Percentiles rank a stretch among this genome's conserved stretches.
Conservation (phyloP, 441 rosid genomes). For the Adansonia rubrostipa region DNA sequence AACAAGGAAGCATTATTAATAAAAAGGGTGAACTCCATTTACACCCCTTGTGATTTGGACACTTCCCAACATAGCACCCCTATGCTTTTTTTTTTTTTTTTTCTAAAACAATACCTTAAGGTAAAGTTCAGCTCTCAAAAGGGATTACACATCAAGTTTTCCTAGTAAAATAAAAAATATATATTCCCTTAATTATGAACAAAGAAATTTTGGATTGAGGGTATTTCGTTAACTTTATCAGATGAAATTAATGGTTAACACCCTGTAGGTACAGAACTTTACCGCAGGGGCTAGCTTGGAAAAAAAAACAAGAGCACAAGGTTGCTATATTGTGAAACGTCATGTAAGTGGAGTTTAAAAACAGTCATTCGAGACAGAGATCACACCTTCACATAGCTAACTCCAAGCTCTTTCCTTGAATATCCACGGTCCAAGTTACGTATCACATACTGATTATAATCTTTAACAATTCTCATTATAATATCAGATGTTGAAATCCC, state of each 20-base stretch:
- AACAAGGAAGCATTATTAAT: neutral
- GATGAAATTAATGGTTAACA: too few relatives aligned
- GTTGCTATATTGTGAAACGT: too few relatives aligned
- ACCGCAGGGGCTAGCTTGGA: too few relatives aligned
- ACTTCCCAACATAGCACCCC: neutral
- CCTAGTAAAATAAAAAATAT: too few relatives aligned
- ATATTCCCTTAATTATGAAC: too few relatives aligned
- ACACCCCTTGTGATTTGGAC: neutral
- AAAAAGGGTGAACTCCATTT: neutral
- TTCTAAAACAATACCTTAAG: neutral
- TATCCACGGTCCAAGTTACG: conserved; percentile 88
- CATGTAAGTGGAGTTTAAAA: neutral
- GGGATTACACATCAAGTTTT: neutral
- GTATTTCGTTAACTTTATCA: too few relatives aligned
- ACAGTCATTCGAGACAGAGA: neutral
- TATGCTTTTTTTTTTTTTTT: neutral
- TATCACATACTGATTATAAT: conserved; percentile 83
- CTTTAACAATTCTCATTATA: conserved; percentile 88
- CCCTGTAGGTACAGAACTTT: too few relatives aligned
- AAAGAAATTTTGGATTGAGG: too few relatives aligned
- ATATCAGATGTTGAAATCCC: conserved; percentile 90
- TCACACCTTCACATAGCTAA: conserved; percentile 85
- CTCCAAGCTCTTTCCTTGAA: conserved; percentile 81
- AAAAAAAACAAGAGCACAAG: too few relatives aligned
- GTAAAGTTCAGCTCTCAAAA: neutral